These are phyloP conservation scores for Hypoxylon cercidicola DNA, from an alignment of 495 filamentous ascomycete genomes.

Conservation along the genomic window DNA sequence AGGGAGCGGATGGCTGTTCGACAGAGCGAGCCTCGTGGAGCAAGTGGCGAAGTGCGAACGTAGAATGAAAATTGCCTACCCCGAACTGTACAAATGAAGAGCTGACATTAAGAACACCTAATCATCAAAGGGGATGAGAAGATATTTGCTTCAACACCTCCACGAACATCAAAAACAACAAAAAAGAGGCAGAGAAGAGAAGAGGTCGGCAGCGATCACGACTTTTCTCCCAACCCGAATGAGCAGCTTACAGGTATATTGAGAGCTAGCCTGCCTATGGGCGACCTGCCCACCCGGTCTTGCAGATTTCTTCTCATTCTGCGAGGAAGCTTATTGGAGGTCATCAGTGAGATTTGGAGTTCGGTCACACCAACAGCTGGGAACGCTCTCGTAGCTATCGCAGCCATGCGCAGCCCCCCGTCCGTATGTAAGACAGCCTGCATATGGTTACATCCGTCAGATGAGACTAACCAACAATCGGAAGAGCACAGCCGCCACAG, in stretches of 20 bases:
- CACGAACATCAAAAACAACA: not conserved
- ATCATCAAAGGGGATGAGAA: not conserved
- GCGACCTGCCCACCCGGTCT: conserved; percentile 29
- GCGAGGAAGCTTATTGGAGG: conserved; percentile 29
- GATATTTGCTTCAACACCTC: not conserved
- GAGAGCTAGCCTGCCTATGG: conserved; percentile 30
- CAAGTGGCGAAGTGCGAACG: conserved; percentile 24
- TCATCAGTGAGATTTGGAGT: conserved; percentile 36
- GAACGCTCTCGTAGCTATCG: conserved; percentile 21
- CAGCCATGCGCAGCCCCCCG: too few relatives aligned
- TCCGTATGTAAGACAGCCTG: conserved; percentile 37
- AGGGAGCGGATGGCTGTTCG: conserved; percentile 17
- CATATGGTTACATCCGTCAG: conserved; percentile 35
- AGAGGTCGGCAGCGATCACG: conserved; percentile 22
- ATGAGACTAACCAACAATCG: conserved; percentile 14
- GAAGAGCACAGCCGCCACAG: conserved; percentile 2
- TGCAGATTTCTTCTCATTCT: conserved; percentile 21
- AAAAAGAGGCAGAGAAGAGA: conserved; percentile 17
- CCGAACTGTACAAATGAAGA: conserved; percentile 2
- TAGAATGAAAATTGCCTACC: conserved; percentile 6
- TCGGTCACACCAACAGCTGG: conserved; percentile 18
- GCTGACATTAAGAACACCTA: not conserved
- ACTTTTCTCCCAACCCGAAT: conserved; percentile 12
- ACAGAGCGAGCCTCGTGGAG: conserved; percentile 26
- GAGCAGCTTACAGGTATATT: not conserved